Conservation (phyloP, 1,139 yeast genomes). For the Arxiozyma telluris region DNA sequence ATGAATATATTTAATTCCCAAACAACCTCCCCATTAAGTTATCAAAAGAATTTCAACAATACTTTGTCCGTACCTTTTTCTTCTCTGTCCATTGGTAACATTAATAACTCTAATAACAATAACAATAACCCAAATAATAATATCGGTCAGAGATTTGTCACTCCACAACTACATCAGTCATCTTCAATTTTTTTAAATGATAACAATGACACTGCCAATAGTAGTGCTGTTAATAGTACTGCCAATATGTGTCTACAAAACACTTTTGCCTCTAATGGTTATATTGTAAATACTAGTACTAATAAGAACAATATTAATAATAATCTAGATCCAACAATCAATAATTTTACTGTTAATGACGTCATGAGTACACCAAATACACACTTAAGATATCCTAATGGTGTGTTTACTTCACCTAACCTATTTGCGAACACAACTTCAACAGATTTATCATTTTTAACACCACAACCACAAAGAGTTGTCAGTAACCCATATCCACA, state of each 20-base stretch:
- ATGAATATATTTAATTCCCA: constrained; percentile 8
- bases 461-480: constrained; percentile 15
- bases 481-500: constrained; percentile 18
- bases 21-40: constrained; percentile 10
- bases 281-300: constrained; percentile 4
- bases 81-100: constrained; percentile 2
- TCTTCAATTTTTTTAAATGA: constrained; percentile 6
- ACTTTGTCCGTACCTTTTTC: constrained; percentile 7
- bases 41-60: constrained; percentile 9
- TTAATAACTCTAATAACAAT: background rate
- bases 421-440: constrained; percentile 2
- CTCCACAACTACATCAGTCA: constrained; percentile 3
- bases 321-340: constrained; percentile 10
- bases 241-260: constrained; percentile 1
- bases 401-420: constrained; percentile 13
- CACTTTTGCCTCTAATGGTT: background rate
- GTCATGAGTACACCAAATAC: constrained; percentile 6
- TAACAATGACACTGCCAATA: constrained; percentile 8
- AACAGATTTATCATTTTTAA: constrained; percentile 2
- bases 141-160: background rate
- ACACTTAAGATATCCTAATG: constrained; percentile 9
- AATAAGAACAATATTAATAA: constrained; percentile 15
- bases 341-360: constrained; percentile 4
- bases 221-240: constrained; percentile 13
- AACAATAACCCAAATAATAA: background rate